Conservation (phyloP, 768 basidiomycete genomes). For the Tulasnella sp. region DNA sequence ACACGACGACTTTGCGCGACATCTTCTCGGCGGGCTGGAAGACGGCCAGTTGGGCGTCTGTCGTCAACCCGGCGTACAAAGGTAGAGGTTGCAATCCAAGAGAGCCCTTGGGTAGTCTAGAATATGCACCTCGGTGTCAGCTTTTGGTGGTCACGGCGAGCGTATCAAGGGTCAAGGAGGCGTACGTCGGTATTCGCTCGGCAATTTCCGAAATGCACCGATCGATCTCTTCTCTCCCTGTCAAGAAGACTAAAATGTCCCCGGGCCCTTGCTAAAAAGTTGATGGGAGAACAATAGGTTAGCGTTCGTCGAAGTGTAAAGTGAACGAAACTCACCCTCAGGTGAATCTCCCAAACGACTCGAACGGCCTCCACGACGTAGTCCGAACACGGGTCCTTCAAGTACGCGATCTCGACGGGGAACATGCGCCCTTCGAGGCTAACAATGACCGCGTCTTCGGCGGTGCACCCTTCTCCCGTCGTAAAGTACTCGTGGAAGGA, state of each 20-base stretch:
- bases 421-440: slow-evolving; percentile 90
- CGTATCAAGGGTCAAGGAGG: not conserved
- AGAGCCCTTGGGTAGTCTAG: slow-evolving; percentile 35
- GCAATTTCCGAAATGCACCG: slow-evolving; percentile 67
- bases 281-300: slow-evolving; percentile 4
- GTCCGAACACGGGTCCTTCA: slow-evolving; percentile 63
- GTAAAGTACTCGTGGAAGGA: slow-evolving; percentile 86
- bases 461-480: slow-evolving; percentile 33
- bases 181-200: slow-evolving; percentile 65
- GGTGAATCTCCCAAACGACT: slow-evolving; percentile 60
- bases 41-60: slow-evolving; percentile 75
- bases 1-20: slow-evolving; percentile 77
- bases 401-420: slow-evolving; percentile 88
- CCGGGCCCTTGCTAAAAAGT: slow-evolving; percentile 57
- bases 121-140: slow-evolving; percentile 32
- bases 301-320: not conserved
- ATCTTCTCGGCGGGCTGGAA: slow-evolving; percentile 70
- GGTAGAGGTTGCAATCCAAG: slow-evolving; percentile 56
- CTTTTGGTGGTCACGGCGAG: not conserved
- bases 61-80: slow-evolving; percentile 80
- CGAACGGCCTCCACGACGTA: slow-evolving; percentile 76
- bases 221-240: slow-evolving; percentile 95
- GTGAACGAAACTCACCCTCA: slow-evolving; percentile 45
- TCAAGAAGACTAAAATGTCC: slow-evolving; percentile 88
- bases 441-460: slow-evolving; percentile 68